A percentile compares a stretch with the other conserved stretches of the same genome.
Conservation (phyloP, 495 filamentous ascomycete species). For the Aspergillus sclerotioniger region DNA sequence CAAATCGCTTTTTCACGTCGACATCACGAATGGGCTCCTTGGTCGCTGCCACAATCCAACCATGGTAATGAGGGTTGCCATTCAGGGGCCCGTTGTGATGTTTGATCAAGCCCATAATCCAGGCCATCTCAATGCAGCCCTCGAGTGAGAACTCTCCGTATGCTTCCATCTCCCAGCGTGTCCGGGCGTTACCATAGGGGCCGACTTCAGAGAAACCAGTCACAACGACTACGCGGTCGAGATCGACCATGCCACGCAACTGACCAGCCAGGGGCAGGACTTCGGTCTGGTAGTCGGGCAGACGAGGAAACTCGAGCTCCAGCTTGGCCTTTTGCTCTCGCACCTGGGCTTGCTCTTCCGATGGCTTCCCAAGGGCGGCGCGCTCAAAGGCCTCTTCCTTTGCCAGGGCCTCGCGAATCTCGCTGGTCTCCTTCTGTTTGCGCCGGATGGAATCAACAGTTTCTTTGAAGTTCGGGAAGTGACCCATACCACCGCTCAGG, state of each 20-base stretch:
- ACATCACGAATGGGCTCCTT: constrained; percentile 96
- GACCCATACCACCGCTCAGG: constrained; percentile 74
- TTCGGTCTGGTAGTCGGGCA: constrained; percentile 6
- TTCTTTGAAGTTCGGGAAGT: neutral
- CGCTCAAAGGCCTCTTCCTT: constrained; percentile 4
- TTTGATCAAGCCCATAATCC: constrained; percentile 98
- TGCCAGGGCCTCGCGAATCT: neutral
- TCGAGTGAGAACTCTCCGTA: constrained; percentile 94
- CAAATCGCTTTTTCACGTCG: constrained; percentile 91
- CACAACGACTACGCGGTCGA: constrained; percentile 93
- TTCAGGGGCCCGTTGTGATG: constrained; percentile 87
- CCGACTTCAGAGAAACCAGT: constrained; percentile 94
- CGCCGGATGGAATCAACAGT: neutral
- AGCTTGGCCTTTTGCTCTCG: constrained; percentile 1
- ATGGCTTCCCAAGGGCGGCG: neutral
- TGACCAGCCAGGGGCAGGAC: neutral
- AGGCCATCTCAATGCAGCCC: constrained; percentile 97
- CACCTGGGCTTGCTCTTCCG: neutral
- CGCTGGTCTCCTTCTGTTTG: neutral
- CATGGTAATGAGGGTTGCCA: constrained; percentile 87
- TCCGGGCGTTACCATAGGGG: constrained; percentile 94
- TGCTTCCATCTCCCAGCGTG: constrained; percentile 98
- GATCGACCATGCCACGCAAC: constrained; percentile 91
- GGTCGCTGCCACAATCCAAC: constrained; percentile 91
- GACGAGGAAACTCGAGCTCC: neutral